Evolutionary conservation across 1,284 basidiomycete species (phyloP), one percentile per base, ranked within the genome.

Genomic region (Tylopilus sp.): DNA sequence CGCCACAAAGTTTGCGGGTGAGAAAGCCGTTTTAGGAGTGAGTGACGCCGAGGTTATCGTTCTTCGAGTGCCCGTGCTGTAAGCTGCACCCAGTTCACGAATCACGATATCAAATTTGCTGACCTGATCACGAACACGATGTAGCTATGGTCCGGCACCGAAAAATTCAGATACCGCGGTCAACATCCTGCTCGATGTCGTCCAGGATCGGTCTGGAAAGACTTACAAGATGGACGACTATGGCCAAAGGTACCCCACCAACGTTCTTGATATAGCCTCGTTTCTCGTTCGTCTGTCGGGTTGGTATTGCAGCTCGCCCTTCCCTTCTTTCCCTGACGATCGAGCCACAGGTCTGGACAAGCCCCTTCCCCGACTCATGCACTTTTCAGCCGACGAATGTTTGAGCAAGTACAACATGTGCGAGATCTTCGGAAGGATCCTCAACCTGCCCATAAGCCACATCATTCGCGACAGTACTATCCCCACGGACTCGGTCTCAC

Each of bases 341-440:
- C 6, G 4, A 28, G 16, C 18, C 48, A 73, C 47, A 74, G 77
- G 56, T n/a, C 53, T 68, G 18, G 65, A 71, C 41, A 71, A 63
- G 29, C 50, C 66, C 1, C 66, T 89, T 28, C 86, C 86, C 0
- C 73, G 74, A 0, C 81, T 92, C 48, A 48, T 92, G 9, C 89
- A 92, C 63, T 92, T 86, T 64, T 87, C 88, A 11, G 78, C 77
- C 0, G 72, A 75, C 10, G 85, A 90, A 61, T 81, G 84, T 7
- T 84, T 84, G 65, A 92, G 90, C 4, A 93, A 93, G 69, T 92
- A 90, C 65, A 85, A 86, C 58, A 92, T 93, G 52, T 89, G 86
- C 64, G 72, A 87, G 25, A 71, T 87, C 38, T 89, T 91, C 56
- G 78, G 85, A 9, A 76, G 76, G 53, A 76, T 89, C 36, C 75